These are phyloP conservation scores for Conoideocrella luteorostrata DNA, from an alignment of 2,329 filamentous ascomycete genomes.

Conservation along the genomic window DNA sequence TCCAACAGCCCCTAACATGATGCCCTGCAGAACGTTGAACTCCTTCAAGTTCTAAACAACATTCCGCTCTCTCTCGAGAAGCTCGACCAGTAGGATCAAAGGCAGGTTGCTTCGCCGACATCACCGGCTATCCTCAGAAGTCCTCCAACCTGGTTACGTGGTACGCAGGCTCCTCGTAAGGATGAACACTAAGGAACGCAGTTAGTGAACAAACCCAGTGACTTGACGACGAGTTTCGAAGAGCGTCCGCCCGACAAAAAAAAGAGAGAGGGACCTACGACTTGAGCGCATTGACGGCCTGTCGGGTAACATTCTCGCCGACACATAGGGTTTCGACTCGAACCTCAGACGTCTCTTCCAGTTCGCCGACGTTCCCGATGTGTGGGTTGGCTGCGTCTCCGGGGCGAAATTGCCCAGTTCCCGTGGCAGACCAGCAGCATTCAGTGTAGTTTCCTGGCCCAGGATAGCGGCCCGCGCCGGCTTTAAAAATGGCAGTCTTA, in stretches of 20 bases:
- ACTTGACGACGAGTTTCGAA: no score
- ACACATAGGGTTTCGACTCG: constrained; percentile 55
- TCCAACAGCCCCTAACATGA: no score
- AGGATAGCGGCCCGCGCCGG: constrained; percentile 48
- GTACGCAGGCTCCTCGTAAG: constrained; percentile 47
- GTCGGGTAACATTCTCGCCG: constrained; percentile 47
- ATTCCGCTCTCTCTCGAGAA: no score
- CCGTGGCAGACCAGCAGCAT: constrained; percentile 43
- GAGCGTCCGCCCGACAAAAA: no score
- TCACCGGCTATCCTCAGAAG: no score
- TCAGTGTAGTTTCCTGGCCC: constrained; percentile 47
- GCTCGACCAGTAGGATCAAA: no score
- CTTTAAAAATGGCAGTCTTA: constrained; percentile 50
- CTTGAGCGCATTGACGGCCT: constrained; percentile 58
- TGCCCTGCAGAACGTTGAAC: no score
- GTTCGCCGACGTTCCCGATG: constrained; percentile 49
- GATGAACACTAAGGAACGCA: constrained; percentile 41
- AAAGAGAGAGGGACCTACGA: constrained; percentile 36
- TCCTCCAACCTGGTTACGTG: constrained; percentile 42
- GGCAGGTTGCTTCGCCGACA: no score
- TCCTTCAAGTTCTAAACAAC: no score
- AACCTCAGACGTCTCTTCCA: constrained; percentile 53
- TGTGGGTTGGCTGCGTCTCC: constrained; percentile 54
- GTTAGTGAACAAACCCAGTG: no score
- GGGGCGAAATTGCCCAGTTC: constrained; percentile 61